Base-by-base conservation (phyloP, 2,329 filamentous ascomycete genomes). In the Biscogniauxia marginata region DNA sequence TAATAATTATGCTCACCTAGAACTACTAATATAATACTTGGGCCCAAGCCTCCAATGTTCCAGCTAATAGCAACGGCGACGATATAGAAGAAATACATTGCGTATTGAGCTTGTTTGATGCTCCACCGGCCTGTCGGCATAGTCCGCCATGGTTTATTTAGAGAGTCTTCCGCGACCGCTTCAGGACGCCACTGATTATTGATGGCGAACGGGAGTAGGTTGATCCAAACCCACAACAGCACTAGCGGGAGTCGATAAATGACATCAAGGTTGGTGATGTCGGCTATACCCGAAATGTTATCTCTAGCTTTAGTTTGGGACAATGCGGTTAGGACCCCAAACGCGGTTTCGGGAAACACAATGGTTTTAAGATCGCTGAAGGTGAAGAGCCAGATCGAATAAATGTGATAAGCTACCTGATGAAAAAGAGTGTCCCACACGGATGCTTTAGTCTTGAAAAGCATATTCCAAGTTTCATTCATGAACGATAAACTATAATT, bases 61-160 rank as follows among this genome's bases (percentile, higher is more conserved):
- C 48, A 22, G 47, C 64, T 61, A 21, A 49, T 61, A 54, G 47
- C 20, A 0, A 30, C 16, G 13, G 57, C 50, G 9, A 25, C 25
- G 5, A 45, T 8, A 30, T 56, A 56, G 6, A 60, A 45, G 13
- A 39, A 21, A 1, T 63, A 11, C 25, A 71, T 58, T 9, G 69
- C 20, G 7, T 16, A 22, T 46, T 46, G 54, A 5, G 67, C 66
- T 47, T 63, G 56, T 1, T 21, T 23, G 1, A 49, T 39, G n/a
- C 59, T 61, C 7, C 70, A 50, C 16, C 67, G 55, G 8, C 60
- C 57, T 0, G 62, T 57, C 3, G 70, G 67, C 3, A 73, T 46
- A 7, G 69, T 55, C n/a, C 70, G 60, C 70, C 69, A 72, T 20
- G 70, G 67, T 50, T 72, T 72, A 57, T 73, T 73, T 43, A 64